Evolutionary conservation across 371 early-diverging fungal species (phyloP), one percentile per base, ranked within the genome.

Genomic region (Rhizopus microsporus): DNA sequence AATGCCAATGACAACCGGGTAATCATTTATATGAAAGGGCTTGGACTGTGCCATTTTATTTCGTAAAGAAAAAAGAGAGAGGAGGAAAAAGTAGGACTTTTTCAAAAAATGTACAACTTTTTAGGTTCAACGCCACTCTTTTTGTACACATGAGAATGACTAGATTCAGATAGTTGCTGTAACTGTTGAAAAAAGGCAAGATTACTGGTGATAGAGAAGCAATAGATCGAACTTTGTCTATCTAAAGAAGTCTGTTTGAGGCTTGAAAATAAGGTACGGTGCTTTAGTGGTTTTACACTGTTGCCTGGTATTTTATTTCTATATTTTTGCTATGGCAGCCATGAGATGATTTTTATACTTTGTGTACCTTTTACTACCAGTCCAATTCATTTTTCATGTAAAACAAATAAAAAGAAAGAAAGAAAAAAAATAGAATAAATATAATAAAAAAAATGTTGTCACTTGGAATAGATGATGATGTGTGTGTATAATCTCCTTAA

Each of bases 1-100:
- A 30, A 77, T 77, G 49, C 77, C 74, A 63, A 77, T 73, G 45
- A 74, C 68, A 1, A 77, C 74, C 17, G 77, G 77, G 49, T 69
- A 77, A 50, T 77, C 77, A 31, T 65, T 67, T 4, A 68, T 60
- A 59, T 63, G 65, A 54, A 74, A 77, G 29, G 67, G 64, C 55
- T 63, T 70, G 30, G 74, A 64, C 59, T 65, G 62, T 49, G 69
- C 67, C 67, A 67, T 69, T 51, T 23, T 55, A 39, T 46, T 35
- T 33, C 8, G 55, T 9, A 38, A 48, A 53, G 10, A 35, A 56
- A 61, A 32, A 57, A 32, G 39, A 45, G 13, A 15, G 50, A 58
- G 31, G 58, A 54, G 39, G 51, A 51, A 51, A 51, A 38, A 13
- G 12, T 30, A 33, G 15, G 15, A 16, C 23, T 40, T 43, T 43